Evolutionary conservation across 1,139 yeast genomes (phyloP).

Genomic region (Magnusiomyces magnusii): DNA sequence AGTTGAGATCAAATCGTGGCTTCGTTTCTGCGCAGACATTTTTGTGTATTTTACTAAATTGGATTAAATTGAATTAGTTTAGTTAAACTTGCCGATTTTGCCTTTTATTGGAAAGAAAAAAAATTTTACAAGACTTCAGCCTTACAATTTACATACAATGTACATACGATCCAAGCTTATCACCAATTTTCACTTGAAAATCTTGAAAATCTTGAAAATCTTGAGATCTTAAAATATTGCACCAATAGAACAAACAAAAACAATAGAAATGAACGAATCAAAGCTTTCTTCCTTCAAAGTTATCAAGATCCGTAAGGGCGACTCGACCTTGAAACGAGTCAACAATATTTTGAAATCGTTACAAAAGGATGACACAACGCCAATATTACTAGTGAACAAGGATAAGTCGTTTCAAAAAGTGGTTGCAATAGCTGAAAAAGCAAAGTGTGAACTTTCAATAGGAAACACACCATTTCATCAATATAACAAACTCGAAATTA

Average conservation of each 20-base stretch:
- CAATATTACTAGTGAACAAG: slow-evolving; percentile 17
- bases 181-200: not conserved
- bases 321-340: slow-evolving; percentile 16
- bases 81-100: no score
- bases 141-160: no score
- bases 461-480: slow-evolving; percentile 17
- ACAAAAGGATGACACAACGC: slow-evolving; percentile 6
- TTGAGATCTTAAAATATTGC: not conserved
- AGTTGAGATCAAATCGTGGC: no score
- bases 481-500: slow-evolving; percentile 18
- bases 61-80: no score
- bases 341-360: slow-evolving; percentile 9
- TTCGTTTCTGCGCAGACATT: no score
- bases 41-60: no score
- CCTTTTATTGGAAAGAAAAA: no score
- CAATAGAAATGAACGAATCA: not conserved
- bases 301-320: slow-evolving; percentile 18
- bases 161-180: not conserved
- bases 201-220: not conserved
- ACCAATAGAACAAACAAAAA: not conserved
- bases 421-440: slow-evolving; percentile 24
- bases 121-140: no score
- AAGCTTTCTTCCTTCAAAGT: not conserved
- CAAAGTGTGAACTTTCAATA: slow-evolving; percentile 18
- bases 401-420: slow-evolving; percentile 24